A percentile compares a stretch with the other conserved stretches of the same genome.
Evolutionary conservation across 106 monocot genomes (phyloP).

Genomic region (Dendrobium nobile): DNA sequence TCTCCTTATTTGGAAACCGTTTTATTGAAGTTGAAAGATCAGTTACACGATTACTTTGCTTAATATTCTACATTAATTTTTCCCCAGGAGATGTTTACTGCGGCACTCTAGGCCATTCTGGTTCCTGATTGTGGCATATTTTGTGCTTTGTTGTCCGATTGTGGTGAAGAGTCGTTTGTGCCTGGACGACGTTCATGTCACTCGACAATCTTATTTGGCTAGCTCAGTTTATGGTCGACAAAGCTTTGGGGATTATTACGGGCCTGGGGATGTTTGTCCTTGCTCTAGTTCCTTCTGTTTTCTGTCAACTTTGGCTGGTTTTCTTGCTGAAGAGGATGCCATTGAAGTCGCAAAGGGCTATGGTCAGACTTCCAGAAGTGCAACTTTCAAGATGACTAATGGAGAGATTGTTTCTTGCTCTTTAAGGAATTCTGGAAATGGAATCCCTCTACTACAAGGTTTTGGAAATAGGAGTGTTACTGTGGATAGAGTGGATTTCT

Average conservation of each 20-base stretch:
- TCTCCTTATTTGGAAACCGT: not conserved
- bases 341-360: not conserved
- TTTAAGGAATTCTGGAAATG: conserved; percentile 14
- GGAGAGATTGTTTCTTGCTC: conserved; percentile 35
- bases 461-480: not conserved
- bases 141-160: conserved; percentile 11
- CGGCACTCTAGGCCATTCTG: not conserved
- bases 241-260: conserved; percentile 14
- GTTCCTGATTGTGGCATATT: conserved; percentile 7
- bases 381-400: conserved; percentile 17
- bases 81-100: not conserved
- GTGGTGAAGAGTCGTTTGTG: not conserved
- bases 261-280: conserved; percentile 24
- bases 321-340: conserved; percentile 18
- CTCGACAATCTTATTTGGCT: conserved; percentile 9
- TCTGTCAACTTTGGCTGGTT: conserved; percentile 27
- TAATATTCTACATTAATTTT: not conserved
- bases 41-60: not conserved
- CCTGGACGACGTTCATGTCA: conserved; percentile 6
- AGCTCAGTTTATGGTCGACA: not conserved
- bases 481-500: conserved; percentile 18
- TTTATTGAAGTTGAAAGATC: not conserved
- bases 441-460: not conserved
- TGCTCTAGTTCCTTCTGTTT: conserved; percentile 44
- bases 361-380: conserved; percentile 2